phyloP scores from a whole-genome alignment of 169 alveolate species.

The Cryptosporidium canis region DNA sequence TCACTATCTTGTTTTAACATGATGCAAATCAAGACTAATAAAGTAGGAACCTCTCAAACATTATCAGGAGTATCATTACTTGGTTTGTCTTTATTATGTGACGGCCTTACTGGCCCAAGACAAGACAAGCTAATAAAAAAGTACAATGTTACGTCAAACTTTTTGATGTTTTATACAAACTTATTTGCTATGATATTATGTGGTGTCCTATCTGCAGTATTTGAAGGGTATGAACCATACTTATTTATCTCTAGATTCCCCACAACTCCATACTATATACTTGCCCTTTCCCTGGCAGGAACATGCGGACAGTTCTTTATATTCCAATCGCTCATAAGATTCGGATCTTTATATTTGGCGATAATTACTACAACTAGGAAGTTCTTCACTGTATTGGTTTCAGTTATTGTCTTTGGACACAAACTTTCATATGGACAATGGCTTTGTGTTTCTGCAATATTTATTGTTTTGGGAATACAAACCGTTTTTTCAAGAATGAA shows the following conservation, averaged over 20 bases:
- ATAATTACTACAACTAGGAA: constrained; percentile 89
- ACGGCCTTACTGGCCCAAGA: constrained; percentile 90
- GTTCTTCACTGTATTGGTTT: constrained; percentile 85
- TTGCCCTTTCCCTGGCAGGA: constrained; percentile 83
- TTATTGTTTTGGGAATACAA: constrained; percentile 82
- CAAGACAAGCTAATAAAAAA: constrained; percentile 86
- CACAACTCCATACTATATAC: constrained; percentile 76
- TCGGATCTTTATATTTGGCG: constrained; percentile 89
- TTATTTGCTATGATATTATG: constrained; percentile 80
- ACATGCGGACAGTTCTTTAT: constrained; percentile 89
- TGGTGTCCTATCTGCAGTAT: constrained; percentile 75
- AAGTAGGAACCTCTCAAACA: constrained; percentile 77
- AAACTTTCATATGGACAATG: constrained; percentile 84
- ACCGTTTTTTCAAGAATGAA: constrained; percentile 24
- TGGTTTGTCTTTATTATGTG: constrained; percentile 86
- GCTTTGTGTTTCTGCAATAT: constrained; percentile 83
- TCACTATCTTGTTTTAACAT: constrained; percentile 85
- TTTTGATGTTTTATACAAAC: constrained; percentile 86
- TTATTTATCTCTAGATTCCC: constrained; percentile 75
- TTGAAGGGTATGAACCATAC: constrained; percentile 86
- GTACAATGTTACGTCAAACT: constrained; percentile 82
- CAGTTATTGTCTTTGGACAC: constrained; percentile 87
- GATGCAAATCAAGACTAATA: constrained; percentile 73
- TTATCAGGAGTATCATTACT: constrained; percentile 83
- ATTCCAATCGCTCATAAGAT: constrained; percentile 83